Conservation (phyloP, 345 rosid genomes). For the Clarkia xantiana region DNA sequence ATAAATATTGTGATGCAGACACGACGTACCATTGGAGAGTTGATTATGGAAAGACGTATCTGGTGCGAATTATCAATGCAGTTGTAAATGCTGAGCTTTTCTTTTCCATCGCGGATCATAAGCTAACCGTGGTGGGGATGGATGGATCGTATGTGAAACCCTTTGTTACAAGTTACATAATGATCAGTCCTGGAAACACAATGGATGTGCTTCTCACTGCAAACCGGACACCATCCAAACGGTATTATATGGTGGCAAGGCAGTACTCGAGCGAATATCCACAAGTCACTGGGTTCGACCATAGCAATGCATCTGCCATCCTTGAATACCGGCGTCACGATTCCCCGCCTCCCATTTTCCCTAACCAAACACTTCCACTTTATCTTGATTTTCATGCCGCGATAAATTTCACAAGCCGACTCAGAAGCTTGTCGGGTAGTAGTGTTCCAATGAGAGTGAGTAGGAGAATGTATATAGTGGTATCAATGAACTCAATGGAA, state of each 20-base stretch:
- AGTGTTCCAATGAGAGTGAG: slow-evolving; percentile 10
- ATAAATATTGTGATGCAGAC: slow-evolving; percentile 18
- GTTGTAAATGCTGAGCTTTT: slow-evolving; percentile 56
- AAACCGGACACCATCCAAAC: slow-evolving; percentile 35
- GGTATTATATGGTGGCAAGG: slow-evolving; percentile 64
- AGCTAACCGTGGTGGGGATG: slow-evolving; percentile 43
- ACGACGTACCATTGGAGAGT: slow-evolving; percentile 29
- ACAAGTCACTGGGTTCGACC: slow-evolving; percentile 44
- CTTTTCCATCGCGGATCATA: slow-evolving; percentile 48
- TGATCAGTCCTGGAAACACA: slow-evolving; percentile 73
- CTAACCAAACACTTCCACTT: slow-evolving; percentile 4
- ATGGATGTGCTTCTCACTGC: slow-evolving; percentile 53
- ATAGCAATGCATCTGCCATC: slow-evolving; percentile 59
- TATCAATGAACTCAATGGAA: not conserved
- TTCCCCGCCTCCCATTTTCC: slow-evolving; percentile 7
- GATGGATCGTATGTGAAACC: slow-evolving; percentile 60
- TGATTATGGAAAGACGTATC: slow-evolving; percentile 33
- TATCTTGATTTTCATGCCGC: slow-evolving; percentile 5
- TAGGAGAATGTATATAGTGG: slow-evolving; percentile 11
- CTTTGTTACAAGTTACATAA: slow-evolving; percentile 35
- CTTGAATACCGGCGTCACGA: slow-evolving; percentile 25
- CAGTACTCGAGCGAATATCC: slow-evolving; percentile 25
- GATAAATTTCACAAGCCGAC: slow-evolving; percentile 1
- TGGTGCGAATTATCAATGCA: slow-evolving; percentile 50
- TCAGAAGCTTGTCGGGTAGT: slow-evolving; percentile 8